These are phyloP conservation scores for Metahyphopichia silvanorum DNA, from an alignment of 805 yeast genomes.

Conservation along the genomic window DNA sequence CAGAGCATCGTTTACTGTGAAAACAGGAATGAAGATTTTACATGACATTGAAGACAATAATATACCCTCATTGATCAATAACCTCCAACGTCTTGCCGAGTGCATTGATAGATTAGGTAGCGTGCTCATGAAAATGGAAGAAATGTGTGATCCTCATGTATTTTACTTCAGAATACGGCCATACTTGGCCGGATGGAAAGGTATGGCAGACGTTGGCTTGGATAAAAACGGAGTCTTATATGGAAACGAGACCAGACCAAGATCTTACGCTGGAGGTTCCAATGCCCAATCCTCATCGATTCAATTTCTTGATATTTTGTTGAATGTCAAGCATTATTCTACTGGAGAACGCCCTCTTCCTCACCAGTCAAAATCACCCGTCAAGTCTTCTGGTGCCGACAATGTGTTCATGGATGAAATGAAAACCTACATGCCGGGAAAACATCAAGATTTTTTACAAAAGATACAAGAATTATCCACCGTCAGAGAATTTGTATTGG, in stretches of 20 bases:
- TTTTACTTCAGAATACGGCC: conserved; percentile 87
- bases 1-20: conserved; percentile 70
- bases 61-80: conserved; percentile 33
- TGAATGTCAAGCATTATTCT: conserved; percentile 74
- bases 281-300: conserved; percentile 91
- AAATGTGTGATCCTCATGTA: conserved; percentile 91
- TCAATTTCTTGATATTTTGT: conserved; percentile 76
- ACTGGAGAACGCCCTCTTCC: conserved; percentile 57
- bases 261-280: conserved; percentile 80
- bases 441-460: conserved; percentile 71
- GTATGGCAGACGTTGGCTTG: conserved; percentile 84
- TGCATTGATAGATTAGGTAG: conserved; percentile 70
- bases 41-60: conserved; percentile 50
- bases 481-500: conserved; percentile 61
- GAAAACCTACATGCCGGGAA: conserved; percentile 88
- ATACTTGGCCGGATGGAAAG: conserved; percentile 90
- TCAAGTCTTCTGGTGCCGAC: conserved; percentile 7
- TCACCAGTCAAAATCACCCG: conserved; percentile 9
- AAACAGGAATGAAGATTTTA: conserved; percentile 66
- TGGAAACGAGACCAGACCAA: conserved; percentile 57
- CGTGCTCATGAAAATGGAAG: conserved; percentile 78
- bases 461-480: conserved; percentile 56
- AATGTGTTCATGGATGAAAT: conserved; percentile 71
- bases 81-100: conserved; percentile 68
- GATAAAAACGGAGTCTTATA: conserved; percentile 67